Evolutionary conservation across 1,284 basidiomycete genomes (phyloP).

Genomic region (Agaricales sp.): DNA sequence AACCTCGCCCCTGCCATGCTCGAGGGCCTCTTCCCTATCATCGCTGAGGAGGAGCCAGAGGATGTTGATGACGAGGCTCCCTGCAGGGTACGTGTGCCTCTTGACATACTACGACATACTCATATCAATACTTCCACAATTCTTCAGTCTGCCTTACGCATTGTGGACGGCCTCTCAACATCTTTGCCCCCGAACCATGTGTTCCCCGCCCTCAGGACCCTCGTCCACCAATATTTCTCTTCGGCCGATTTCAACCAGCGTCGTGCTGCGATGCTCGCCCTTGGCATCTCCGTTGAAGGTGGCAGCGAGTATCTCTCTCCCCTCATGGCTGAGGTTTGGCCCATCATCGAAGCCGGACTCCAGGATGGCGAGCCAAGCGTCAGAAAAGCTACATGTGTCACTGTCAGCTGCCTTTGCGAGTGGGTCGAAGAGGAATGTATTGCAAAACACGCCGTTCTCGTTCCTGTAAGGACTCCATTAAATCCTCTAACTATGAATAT

Average conservation of each 20-base stretch:
- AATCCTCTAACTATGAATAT: background rate
- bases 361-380: constrained; percentile 79
- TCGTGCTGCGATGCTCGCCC: constrained; percentile 92
- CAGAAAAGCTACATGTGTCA: constrained; percentile 90
- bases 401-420: constrained; percentile 95
- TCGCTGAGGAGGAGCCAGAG: constrained; percentile 81
- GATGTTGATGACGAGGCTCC: constrained; percentile 84
- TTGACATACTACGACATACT: constrained; percentile 7
- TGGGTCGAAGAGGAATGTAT: constrained; percentile 95
- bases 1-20: constrained; percentile 84
- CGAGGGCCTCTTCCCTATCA: constrained; percentile 88
- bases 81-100: constrained; percentile 56
- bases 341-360: constrained; percentile 86
- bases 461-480: constrained; percentile 55
- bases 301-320: constrained; percentile 98
- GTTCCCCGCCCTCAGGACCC: constrained; percentile 83
- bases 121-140: constrained; percentile 5
- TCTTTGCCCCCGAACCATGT: constrained; percentile 93
- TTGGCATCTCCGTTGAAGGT: constrained; percentile 95
- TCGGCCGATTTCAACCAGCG: constrained; percentile 72
- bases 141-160: constrained; percentile 81
- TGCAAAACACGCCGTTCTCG: constrained; percentile 72
- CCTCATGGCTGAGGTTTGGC: constrained; percentile 90
- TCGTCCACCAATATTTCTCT: constrained; percentile 78
- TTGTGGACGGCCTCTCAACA: constrained; percentile 91